Conservation (phyloP, 2,329 filamentous ascomycete species). For the Nemania abortiva region DNA sequence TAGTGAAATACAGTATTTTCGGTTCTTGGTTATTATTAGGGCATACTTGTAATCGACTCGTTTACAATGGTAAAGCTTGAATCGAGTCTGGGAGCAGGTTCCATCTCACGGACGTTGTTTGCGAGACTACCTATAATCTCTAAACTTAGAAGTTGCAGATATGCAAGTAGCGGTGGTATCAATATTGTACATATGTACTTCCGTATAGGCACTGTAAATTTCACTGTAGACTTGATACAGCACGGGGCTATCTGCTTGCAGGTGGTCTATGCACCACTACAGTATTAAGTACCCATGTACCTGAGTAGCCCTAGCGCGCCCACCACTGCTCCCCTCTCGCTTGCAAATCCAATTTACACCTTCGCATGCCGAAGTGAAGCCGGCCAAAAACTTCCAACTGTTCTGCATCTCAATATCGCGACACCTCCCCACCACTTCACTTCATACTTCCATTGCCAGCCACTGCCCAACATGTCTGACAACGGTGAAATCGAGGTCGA, state of each 20-base stretch:
- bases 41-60: not conserved
- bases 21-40: not conserved
- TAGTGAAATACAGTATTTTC: not conserved
- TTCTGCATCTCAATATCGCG: constrained; percentile 49
- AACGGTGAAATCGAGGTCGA: constrained; percentile 84
- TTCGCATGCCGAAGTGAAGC: constrained; percentile 41
- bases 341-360: constrained; percentile 40
- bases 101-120: too few relatives aligned
- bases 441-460: constrained; percentile 39
- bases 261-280: constrained; percentile 5
- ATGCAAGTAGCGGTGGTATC: not conserved
- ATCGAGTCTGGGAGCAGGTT: not conserved
- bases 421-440: constrained; percentile 50
- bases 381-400: constrained; percentile 49
- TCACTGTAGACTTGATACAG: not conserved
- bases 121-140: too few relatives aligned
- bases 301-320: constrained; percentile 40
- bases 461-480: constrained; percentile 77
- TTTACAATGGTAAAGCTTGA: not conserved
- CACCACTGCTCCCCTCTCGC: constrained; percentile 40
- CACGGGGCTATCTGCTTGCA: not conserved
- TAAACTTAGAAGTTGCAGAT: too few relatives aligned
- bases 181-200: not conserved
- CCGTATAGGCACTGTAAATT: too few relatives aligned
- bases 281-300: constrained; percentile 10